phyloP scores from a whole-genome alignment of 768 basidiomycete species.

The Aureoboletus auriporus region DNA sequence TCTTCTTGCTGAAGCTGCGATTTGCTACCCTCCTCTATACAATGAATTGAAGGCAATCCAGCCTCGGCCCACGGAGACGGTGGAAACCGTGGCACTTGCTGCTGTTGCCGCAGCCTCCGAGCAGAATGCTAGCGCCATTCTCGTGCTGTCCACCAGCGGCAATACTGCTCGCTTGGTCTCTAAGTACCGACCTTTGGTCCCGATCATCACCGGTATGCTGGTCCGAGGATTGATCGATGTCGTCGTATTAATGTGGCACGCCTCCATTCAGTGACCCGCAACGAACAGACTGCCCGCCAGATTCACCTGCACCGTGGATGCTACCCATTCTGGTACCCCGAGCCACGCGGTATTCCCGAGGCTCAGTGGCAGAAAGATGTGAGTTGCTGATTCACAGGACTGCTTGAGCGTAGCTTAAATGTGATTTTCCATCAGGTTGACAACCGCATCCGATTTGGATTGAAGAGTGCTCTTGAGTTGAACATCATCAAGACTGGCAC shows the following conservation, averaged over 20 bases:
- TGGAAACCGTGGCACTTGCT: slow-evolving; percentile 94
- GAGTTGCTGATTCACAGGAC: slow-evolving; percentile 25
- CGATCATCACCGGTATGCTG: slow-evolving; percentile 85
- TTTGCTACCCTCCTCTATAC: slow-evolving; percentile 92
- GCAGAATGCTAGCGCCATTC: slow-evolving; percentile 91
- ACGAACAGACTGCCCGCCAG: slow-evolving; percentile 92
- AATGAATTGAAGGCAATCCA: slow-evolving; percentile 81
- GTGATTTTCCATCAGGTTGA: slow-evolving; percentile 53
- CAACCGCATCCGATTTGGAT: slow-evolving; percentile 85
- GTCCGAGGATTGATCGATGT: neutral
- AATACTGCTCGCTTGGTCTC: slow-evolving; percentile 94
- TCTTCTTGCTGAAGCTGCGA: slow-evolving; percentile 90
- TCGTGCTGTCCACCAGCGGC: slow-evolving; percentile 95
- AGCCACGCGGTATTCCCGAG: slow-evolving; percentile 82
- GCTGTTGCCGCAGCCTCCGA: slow-evolving; percentile 94
- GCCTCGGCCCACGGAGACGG: slow-evolving; percentile 86
- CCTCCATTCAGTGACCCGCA: slow-evolving; percentile 74
- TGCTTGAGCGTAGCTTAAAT: slow-evolving; percentile 8
- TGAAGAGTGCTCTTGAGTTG: slow-evolving; percentile 77
- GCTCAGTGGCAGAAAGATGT: slow-evolving; percentile 99
- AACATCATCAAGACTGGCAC: slow-evolving; percentile 86
- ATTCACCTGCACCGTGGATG: slow-evolving; percentile 95
- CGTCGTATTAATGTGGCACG: slow-evolving; percentile 3
- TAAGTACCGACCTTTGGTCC: slow-evolving; percentile 91
- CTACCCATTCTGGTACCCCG: slow-evolving; percentile 96